phyloP scores from a whole-genome alignment of 345 rosid genomes.

The Eucalyptus pauciflora region DNA sequence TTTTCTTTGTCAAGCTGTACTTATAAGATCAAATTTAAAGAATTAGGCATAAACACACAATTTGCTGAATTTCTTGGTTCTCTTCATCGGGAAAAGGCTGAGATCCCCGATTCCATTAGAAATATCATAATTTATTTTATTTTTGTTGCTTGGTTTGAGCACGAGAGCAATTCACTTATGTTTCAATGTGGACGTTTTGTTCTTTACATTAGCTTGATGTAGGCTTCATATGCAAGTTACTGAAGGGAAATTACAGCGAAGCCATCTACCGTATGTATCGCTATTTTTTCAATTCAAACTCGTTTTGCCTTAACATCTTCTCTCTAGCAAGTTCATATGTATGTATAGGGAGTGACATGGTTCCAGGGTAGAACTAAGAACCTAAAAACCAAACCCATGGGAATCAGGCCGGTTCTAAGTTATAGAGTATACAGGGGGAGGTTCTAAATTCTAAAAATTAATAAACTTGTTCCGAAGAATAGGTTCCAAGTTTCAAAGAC shows the following conservation, averaged over 20 bases:
- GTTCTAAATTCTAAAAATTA: no score
- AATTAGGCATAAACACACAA: neutral
- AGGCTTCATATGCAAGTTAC: neutral
- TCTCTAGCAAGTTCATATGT: conserved; percentile 56
- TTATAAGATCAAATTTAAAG: neutral
- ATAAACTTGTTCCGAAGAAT: no score
- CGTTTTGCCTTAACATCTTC: neutral
- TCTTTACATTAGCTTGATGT: neutral
- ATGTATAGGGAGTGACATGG: conserved; percentile 28
- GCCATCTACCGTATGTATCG: neutral
- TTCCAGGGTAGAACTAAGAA: no score
- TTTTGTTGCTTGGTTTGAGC: neutral
- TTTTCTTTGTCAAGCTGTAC: neutral
- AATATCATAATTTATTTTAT: conserved; percentile 27
- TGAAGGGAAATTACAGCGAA: neutral
- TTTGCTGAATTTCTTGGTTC: neutral
- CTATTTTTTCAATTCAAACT: neutral
- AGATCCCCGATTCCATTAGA: conserved; percentile 47
- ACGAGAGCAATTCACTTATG: neutral
- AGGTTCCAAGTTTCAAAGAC: no score
- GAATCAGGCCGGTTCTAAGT: no score
- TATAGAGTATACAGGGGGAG: no score
- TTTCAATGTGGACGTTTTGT: neutral
- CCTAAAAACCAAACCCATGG: accelerated
- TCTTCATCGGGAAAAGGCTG: conserved; percentile 89